phyloP scores from a whole-genome alignment of 805 yeast species.

The Vanderwaltozyma verrucispora region DNA sequence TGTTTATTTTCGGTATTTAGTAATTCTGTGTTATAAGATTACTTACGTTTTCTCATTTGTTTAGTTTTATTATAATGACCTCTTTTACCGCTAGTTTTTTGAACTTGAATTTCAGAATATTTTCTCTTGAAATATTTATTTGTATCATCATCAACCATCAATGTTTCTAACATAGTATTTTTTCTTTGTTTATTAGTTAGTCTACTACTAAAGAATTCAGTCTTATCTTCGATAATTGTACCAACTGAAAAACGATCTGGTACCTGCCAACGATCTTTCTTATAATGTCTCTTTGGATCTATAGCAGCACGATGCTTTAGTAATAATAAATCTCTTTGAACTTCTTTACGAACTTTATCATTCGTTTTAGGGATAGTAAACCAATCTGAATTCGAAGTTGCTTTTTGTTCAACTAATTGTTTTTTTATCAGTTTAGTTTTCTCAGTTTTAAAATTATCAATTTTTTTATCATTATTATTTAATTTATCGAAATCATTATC shows the following conservation, averaged over 20 bases:
- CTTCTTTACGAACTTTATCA: conserved; percentile 43
- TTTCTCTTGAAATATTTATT: conserved; percentile 75
- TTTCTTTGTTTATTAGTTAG: conserved; percentile 65
- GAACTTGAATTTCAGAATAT: conserved; percentile 66
- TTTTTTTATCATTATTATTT: conserved; percentile 1
- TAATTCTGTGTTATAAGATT: not conserved
- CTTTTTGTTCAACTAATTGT: conserved; percentile 7
- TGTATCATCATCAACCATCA: conserved; percentile 61
- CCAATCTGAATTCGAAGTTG: conserved; percentile 48
- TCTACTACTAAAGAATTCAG: conserved; percentile 57
- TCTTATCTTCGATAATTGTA: conserved; percentile 70
- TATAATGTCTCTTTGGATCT: conserved; percentile 93
- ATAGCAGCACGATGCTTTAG: conserved; percentile 81
- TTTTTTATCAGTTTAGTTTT: not conserved
- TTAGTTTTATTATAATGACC: conserved; percentile 53
- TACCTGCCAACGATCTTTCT: conserved; percentile 66
- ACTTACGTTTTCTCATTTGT: conserved; percentile 40
- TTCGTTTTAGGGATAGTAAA: conserved; percentile 71
- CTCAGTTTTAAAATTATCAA: not conserved
- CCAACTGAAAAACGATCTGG: conserved; percentile 85
- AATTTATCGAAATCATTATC: conserved; percentile 23
- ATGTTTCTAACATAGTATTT: conserved; percentile 68
- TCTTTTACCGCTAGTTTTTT: conserved; percentile 54
- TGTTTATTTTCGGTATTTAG: too few species aligned
- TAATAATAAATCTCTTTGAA: conserved; percentile 68